Evolutionary conservation across 2,329 filamentous ascomycete species (phyloP), one percentile per base, ranked within the genome.

Genomic region (Rutstroemia sp.): DNA sequence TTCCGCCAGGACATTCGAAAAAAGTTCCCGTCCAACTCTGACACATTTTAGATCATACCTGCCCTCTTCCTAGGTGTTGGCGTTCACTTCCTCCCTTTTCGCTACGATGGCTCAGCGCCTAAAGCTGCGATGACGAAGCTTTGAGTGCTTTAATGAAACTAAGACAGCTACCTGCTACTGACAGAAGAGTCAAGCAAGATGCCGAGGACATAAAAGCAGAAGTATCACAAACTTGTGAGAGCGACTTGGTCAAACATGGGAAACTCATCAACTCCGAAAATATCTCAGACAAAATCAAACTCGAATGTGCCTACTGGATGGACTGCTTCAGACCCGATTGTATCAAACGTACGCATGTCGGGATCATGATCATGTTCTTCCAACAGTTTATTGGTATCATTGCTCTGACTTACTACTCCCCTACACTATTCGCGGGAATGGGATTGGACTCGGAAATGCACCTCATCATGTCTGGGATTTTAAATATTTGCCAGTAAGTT

Each of bases 311-410:
- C 0, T 71, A 72, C 1, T 81, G 77, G 72, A 61, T 68, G 0
- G 79, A 81, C 62, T 77, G 75, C 57, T 79, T 81, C 64, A 74
- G 67, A 57, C 70, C 68, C 16, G 75, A 77, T 3, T 78, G 75
- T 63, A 77, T 76, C 71, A 71, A 75, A 45, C 71, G 77, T 21
- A 79, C 0, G 3, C 73, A 76, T 48, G 71, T 82, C 18, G 81
- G 78, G 21, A 68, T 76, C 6, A 72, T 74, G 0, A 63, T 83
- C 14, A 56, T 79, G 72, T 82, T 83, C 63, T 83, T 82, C 65
- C 79, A 83, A 56, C 79, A 80, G 45, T 77, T 79, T 47, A 70
- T 74, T 5, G 77, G 77, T 0, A 78, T 81, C 65, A 81, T 80
- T 58, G 76, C 81, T 1, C 75, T 85, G 63, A 78, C 80, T 56